Percentiles rank a stretch among this genome's conserved stretches.
Conservation (phyloP, 2,329 filamentous ascomycete genomes). For the Aspergillus costaricaensis region DNA sequence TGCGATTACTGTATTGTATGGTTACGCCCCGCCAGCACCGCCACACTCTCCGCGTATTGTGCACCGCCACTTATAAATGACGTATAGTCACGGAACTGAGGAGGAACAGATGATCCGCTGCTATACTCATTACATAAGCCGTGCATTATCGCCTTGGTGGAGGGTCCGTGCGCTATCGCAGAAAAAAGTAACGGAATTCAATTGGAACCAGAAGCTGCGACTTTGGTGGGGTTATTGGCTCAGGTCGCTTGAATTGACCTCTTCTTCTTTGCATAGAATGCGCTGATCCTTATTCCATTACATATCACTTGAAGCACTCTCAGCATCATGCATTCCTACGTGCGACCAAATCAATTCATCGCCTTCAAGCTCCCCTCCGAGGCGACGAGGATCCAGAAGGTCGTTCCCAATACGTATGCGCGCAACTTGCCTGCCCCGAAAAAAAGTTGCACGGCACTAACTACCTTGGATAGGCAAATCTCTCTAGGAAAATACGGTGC, state of each 20-base stretch:
- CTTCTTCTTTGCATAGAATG: not conserved
- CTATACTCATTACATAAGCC: conserved; percentile 11
- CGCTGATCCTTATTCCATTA: not conserved
- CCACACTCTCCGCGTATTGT: not conserved
- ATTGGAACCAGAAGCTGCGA: not conserved
- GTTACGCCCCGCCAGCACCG: not conserved
- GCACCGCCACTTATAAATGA: conserved; percentile 11
- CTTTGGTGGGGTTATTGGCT: not conserved
- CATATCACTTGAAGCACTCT: not conserved
- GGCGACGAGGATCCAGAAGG: conserved; percentile 58
- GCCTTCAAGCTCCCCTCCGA: conserved; percentile 54
- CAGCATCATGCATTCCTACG: conserved; percentile 40
- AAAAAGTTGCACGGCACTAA: conserved; percentile 8
- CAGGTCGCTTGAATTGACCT: not conserved
- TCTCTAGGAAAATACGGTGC: conserved; percentile 90
- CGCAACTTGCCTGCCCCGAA: conserved; percentile 20
- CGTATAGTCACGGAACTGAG: not conserved
- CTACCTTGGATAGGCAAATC: conserved; percentile 63
- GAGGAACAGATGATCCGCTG: conserved; percentile 9
- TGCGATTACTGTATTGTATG: conserved; percentile 8
- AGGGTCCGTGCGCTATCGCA: conserved; percentile 26
- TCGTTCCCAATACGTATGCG: conserved; percentile 66
- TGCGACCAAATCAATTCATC: conserved; percentile 41
- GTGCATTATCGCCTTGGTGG: conserved; percentile 12
- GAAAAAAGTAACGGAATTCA: conserved; percentile 17